Percentiles rank a stretch among this genome's conserved stretches.
These are phyloP conservation scores for Scopulariopsis brevicaulis DNA, from an alignment of 2,329 filamentous ascomycete species.

Conservation along the genomic window DNA sequence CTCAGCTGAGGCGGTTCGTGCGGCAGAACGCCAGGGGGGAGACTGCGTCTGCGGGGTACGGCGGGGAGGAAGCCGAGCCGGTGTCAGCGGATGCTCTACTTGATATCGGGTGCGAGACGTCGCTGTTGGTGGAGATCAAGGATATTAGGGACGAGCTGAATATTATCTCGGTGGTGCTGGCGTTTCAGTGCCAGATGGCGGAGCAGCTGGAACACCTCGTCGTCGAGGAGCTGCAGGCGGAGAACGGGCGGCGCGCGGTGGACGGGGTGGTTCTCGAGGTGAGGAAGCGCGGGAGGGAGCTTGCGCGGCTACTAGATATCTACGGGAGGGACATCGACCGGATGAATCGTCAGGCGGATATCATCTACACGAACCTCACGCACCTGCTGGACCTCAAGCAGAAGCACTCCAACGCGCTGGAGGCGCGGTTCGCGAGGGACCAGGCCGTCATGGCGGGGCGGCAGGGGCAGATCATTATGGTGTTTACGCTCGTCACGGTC, in stretches of 20 bases:
- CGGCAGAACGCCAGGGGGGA: background rate
- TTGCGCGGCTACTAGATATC: conserved; percentile 18
- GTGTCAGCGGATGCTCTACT: conserved; percentile 13
- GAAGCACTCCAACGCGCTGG: conserved; percentile 31
- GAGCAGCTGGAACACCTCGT: background rate
- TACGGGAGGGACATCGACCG: conserved; percentile 1
- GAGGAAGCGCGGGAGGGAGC: conserved; percentile 17
- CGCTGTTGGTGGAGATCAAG: conserved; percentile 29
- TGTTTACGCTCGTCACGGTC: conserved; percentile 33
- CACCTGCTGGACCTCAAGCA: conserved; percentile 29
- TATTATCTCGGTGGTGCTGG: conserved; percentile 28
- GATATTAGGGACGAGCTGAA: conserved; percentile 35
- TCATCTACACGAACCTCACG: conserved; percentile 13
- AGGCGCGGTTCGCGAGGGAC: conserved; percentile 26
- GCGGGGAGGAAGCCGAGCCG: background rate
- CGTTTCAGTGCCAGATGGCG: conserved; percentile 4
- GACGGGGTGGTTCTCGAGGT: conserved; percentile 12
- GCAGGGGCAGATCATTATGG: conserved; percentile 30
- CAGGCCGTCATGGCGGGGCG: conserved; percentile 25
- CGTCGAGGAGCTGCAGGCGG: conserved; percentile 4
- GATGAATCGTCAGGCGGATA: conserved; percentile 3
- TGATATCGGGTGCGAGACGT: conserved; percentile 28
- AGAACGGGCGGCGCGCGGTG: background rate
- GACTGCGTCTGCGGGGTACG: background rate
- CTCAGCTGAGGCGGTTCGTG: background rate